Base-by-base conservation (phyloP, 192 early-diverging fungal genomes). In the Obelidium mucronatum region DNA sequence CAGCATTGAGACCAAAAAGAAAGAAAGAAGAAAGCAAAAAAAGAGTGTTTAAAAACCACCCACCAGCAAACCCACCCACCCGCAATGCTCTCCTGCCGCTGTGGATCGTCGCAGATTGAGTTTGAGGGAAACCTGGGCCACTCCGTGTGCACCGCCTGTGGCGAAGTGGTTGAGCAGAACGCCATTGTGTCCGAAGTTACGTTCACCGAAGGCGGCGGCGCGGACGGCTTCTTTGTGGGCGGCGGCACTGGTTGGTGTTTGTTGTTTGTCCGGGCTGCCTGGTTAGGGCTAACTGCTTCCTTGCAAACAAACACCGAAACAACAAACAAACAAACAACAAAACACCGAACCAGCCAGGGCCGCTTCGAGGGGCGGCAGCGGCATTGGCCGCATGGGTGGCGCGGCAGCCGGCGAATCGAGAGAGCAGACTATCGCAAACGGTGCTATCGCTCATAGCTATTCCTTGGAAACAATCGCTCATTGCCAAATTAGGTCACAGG, bases 121-220 rank as follows among this genome's bases (percentile, higher is more conserved):
- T 52, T 17, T 8, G 67, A 69, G n/a, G 40, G 35, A 22, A 35
- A 8, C 30, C 67, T 69, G 5, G 67, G 67, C 2, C 42, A 52
- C n/a, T 24, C n/a, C 22, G 67, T 69, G 67, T 69, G 67, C 44
- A n/a, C 24, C 24, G 26, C 42, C 3, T 69, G 67, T 30, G 37
- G 60, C 22, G 82, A 96, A 89, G 96, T 98, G 28, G 69, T 94
- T 59, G 96, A 97, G 83, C 94, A 98, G 77, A 96, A 96, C 80
- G 88, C 88, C 40, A 96, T 98, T 60, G 93, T 98, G 22, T 81
- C 94, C 0, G 97, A 98, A 85, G 91, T 97, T 37, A 90, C 93
- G 5, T 98, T 98, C 82, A 89, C 85, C 33, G 97, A 98, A 82
- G 87, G 88, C 6, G 77, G 93, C 31, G 92, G 90, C 56, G 86